A percentile compares a stretch with the other conserved stretches of the same genome.
Conservation (phyloP, 306 rosid species). For the Casuarina glauca region DNA sequence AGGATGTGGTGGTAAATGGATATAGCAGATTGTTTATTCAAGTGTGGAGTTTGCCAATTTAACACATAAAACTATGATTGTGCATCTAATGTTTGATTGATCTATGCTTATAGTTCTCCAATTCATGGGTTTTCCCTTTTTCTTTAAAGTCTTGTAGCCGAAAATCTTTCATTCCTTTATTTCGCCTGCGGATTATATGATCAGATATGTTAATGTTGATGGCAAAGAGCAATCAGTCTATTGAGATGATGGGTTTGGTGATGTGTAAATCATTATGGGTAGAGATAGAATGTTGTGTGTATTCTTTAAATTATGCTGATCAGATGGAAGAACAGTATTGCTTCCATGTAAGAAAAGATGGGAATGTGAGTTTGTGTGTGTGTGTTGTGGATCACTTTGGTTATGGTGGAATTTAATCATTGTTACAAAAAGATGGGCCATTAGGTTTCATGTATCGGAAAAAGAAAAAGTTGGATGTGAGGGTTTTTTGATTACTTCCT, state of each 20-base stretch:
- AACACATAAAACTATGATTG: background rate
- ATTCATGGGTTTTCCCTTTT: background rate
- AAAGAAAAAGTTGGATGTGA: background rate
- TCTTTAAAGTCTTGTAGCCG: background rate
- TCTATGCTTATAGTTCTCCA: background rate
- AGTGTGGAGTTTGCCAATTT: background rate
- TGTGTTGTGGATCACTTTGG: background rate
- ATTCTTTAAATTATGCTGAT: background rate
- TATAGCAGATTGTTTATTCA: background rate
- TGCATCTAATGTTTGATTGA: background rate
- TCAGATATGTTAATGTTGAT: background rate
- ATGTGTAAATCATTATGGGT: background rate
- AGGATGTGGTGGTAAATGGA: background rate
- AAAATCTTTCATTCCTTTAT: background rate
- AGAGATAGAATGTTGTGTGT: background rate
- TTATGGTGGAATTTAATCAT: background rate
- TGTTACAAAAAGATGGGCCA: background rate
- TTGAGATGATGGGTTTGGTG: background rate
- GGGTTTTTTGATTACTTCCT: background rate
- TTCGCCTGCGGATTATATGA: background rate
- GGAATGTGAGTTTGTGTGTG: background rate
- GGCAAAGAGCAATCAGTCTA: background rate
- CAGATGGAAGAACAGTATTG: background rate
- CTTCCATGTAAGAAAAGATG: background rate
- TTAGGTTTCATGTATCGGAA: background rate